Evolutionary conservation across 1,139 yeast species (phyloP).

Genomic region (Pneumocystis murina): DNA sequence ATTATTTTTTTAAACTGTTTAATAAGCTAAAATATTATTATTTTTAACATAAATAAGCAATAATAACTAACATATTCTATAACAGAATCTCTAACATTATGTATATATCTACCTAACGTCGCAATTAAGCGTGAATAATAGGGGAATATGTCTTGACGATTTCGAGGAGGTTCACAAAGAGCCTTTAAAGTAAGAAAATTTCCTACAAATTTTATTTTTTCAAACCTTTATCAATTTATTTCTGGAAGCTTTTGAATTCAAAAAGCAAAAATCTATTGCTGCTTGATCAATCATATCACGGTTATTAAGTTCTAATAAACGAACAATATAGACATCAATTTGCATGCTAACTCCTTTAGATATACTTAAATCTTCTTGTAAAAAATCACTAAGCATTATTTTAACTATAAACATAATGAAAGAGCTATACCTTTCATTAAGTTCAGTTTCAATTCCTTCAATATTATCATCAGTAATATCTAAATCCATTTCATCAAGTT

Average conservation of each 20-base stretch:
- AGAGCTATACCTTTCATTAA: slow-evolving; percentile 6
- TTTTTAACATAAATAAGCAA: background rate
- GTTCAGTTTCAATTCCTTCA: slow-evolving; percentile 12
- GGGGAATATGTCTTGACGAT: slow-evolving; percentile 23
- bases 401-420: background rate
- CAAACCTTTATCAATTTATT: slow-evolving; percentile 34
- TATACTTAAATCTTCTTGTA: slow-evolving; percentile 6
- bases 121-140: slow-evolving; percentile 57
- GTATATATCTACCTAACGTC: slow-evolving; percentile 35
- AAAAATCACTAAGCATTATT: background rate
- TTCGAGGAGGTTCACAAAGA: slow-evolving; percentile 27
- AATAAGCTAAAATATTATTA: background rate
- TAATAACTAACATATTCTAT: slow-evolving; percentile 43
- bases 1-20: background rate
- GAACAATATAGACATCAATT: slow-evolving; percentile 13
- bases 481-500: slow-evolving; percentile 2
- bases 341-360: slow-evolving; percentile 15
- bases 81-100: slow-evolving; percentile 42
- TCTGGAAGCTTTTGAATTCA: slow-evolving; percentile 63
- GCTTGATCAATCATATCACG: slow-evolving; percentile 42
- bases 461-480: slow-evolving; percentile 14
- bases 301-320: slow-evolving; percentile 26
- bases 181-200: slow-evolving; percentile 21
- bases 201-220: background rate
- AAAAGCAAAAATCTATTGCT: slow-evolving; percentile 41